Evolutionary conservation across 2,329 filamentous ascomycete species (phyloP), one percentile per base, ranked within the genome.

Genomic region (Stylonectria norvegica): DNA sequence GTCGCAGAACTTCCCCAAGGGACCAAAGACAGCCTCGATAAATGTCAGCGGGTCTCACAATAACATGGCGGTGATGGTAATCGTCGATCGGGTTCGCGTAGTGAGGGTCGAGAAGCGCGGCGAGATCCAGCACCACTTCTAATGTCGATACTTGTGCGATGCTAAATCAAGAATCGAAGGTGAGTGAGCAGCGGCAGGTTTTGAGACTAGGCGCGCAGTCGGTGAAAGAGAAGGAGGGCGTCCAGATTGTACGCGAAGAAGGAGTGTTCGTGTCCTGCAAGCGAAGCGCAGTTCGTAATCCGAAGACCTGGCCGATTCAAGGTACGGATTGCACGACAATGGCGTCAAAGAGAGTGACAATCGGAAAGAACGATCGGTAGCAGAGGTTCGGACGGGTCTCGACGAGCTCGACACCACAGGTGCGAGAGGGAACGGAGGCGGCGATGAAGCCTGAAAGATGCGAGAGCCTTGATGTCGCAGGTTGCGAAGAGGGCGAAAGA

Each of bases 321-420:
- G n/a, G n/a, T n/a, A n/a, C n/a, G n/a, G n/a, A n/a, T n/a, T n/a
- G n/a, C n/a, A n/a, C n/a, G n/a, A n/a, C n/a, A n/a, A n/a, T n/a
- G n/a, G n/a, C n/a, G n/a, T n/a, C n/a, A n/a, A n/a, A n/a, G n/a
- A n/a, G n/a, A n/a, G n/a, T n/a, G n/a, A n/a, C n/a, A n/a, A n/a
- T n/a, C 51, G 40, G 42, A 39, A 28, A 35, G 41, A 32, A 31
- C 43, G 41, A 40, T 44, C 30, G 48, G 45, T 53, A 49, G 45
- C 49, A 43, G 40, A 25, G 36, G 35, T 29, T 38, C 36, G 20
- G 29, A 16, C 14, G 12, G 15, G 29, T 42, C 32, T 38, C 40
- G 20, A 40, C 38, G 32, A 12, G 43, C 49, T 57, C 54, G 40
- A 49, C 55, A 57, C 54, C 54, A 46, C 55, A 49, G 54, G 55